Evolutionary conservation across 2,329 filamentous ascomycete genomes (phyloP).

Genomic region (Fusarium sp.): DNA sequence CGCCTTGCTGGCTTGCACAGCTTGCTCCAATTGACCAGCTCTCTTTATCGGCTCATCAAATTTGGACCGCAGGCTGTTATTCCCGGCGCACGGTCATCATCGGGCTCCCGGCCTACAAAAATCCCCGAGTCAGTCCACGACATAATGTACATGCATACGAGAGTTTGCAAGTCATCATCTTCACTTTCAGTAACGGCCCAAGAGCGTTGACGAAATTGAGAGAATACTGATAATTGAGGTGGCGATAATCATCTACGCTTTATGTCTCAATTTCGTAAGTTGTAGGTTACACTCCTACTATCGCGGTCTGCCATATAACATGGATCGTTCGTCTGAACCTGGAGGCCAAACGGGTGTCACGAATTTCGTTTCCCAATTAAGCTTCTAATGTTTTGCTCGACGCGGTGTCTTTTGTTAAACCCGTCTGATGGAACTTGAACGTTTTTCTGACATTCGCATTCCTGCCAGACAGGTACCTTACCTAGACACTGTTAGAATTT

Average conservation of each 20-base stretch:
- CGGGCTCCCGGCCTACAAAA: slow-evolving; percentile 14
- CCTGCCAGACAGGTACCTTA: neutral
- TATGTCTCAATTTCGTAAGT: neutral
- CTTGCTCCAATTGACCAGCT: slow-evolving; percentile 1
- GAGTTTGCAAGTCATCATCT: neutral
- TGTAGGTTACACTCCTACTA: neutral
- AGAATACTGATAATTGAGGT: neutral
- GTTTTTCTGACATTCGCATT: neutral
- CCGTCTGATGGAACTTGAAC: neutral
- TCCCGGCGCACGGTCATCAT: slow-evolving; percentile 23
- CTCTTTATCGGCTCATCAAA: neutral
- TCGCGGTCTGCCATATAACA: neutral
- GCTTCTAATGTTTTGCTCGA: neutral
- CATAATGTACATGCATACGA: neutral
- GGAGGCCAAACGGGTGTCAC: neutral
- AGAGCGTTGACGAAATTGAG: neutral
- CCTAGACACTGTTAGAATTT: neutral
- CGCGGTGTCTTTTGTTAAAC: neutral
- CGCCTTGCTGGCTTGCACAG: neutral
- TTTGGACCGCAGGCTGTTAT: slow-evolving; percentile 20
- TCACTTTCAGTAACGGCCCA: neutral
- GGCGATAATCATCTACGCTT: neutral
- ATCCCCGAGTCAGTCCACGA: slow-evolving; percentile 1
- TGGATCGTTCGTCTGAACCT: neutral
- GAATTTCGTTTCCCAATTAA: neutral